Conservation (phyloP, 352 stramenopile species). For the Globisporangium nodosum region DNA sequence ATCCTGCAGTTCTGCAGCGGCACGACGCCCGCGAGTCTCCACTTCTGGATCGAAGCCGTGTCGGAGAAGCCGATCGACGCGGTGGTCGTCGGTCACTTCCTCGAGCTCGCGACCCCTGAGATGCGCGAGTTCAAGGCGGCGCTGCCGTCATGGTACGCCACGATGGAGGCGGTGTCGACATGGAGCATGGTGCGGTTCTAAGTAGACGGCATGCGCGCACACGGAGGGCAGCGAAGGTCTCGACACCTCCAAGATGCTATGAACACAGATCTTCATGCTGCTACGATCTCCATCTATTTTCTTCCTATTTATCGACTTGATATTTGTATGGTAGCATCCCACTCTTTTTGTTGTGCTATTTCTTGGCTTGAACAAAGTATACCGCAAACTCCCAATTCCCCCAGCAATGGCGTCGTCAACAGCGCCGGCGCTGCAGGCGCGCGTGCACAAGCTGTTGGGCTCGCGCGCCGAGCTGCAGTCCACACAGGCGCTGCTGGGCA, state of each 20-base stretch:
- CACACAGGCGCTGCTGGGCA: conserved; percentile 49
- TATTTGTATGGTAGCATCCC: not conserved
- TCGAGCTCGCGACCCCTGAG: conserved; percentile 44
- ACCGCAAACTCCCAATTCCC: not conserved
- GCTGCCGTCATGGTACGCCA: conserved; percentile 44
- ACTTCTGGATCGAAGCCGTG: conserved; percentile 77
- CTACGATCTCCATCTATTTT: not conserved
- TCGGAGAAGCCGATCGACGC: conserved; percentile 41
- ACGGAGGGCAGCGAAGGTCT: not conserved
- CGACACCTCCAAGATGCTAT: not conserved
- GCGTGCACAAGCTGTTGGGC: conserved; percentile 58
- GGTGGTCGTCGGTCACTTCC: conserved; percentile 59
- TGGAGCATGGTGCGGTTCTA: conserved; percentile 56
- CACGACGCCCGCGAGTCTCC: conserved; percentile 43
- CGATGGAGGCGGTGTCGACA: conserved; percentile 43
- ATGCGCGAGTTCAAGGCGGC: conserved; percentile 36
- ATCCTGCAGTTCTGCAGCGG: conserved; percentile 72
- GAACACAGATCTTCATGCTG: too few species aligned
- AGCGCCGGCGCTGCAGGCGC: conserved; percentile 28
- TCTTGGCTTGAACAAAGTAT: not conserved
- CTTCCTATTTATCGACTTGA: not conserved
- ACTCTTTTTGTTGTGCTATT: not conserved
- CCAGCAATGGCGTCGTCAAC: not conserved
- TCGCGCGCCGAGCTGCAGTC: conserved; percentile 59
- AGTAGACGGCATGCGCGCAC: conserved; percentile 4